Base-by-base conservation (phyloP, 805 yeast species). In the Ogataea ganodermae region DNA sequence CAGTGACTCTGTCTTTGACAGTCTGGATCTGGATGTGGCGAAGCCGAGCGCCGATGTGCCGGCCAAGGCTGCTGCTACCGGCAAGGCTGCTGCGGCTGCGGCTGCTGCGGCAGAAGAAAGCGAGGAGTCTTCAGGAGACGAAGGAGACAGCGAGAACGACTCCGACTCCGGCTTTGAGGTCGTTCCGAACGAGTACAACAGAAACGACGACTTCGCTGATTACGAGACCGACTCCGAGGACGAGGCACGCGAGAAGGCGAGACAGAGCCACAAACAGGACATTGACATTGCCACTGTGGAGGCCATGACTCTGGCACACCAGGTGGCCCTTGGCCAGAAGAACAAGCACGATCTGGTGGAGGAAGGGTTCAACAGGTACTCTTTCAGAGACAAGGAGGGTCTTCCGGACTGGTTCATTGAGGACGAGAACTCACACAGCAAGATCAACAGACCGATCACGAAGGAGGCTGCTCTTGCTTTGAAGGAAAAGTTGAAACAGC, bases 221-320 rank as follows among this genome's bases (percentile, higher is more conserved):
- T 74, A 72, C 53, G 82, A 77, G 49, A 67, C 64, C 7, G 68
- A 63, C 55, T 73, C 79, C 2, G 86, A 80, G 27, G 81, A 74
- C 43, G 86, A 81, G 62, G 65, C 59, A 45, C 71, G 59, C 50
- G 71, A 67, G 53, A 73, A 69, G 59, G 64, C 62, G 58, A 71
- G 42, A 59, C 72, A 63, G 55, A 70, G 66, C 22, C 88, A 86
- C 55, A 71, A 79, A 49, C 75, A 80, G 44, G 85, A 81, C 50
- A 82, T 89, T 42, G 96, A 89, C 53, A 73, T 91, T 50, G 95
- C 94, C 16, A 90, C 97, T 1, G 96, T 86, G 1, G 96, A 90
- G 65, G 97, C 97, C 4, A 94, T 94, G 99, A 94, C 99, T 0
- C 72, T 94, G 59, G 99, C 99, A 0, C 99, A 94, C 64, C 90